Evolutionary conservation across 1,284 basidiomycete genomes (phyloP).

Genomic region (Jaminaea rosea): DNA sequence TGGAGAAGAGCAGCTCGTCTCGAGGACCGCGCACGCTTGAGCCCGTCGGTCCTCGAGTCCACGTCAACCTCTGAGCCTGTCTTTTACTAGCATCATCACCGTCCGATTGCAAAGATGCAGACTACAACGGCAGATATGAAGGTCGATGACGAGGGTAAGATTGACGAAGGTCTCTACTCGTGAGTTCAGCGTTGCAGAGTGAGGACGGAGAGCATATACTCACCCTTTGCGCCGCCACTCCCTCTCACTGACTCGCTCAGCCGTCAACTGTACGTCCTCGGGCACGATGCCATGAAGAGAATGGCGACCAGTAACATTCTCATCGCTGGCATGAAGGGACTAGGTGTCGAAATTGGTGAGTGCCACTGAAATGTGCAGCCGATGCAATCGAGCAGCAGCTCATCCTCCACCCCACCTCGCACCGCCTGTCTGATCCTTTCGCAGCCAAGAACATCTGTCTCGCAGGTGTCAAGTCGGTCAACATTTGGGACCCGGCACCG

Average conservation of each 20-base stretch:
- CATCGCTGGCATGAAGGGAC: slow-evolving; percentile 81
- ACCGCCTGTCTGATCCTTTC: too few species aligned
- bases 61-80: too few species aligned
- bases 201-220: neutral
- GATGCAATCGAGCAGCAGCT: too few species aligned
- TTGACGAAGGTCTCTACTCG: slow-evolving; percentile 17
- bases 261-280: slow-evolving; percentile 46
- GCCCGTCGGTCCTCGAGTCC: too few species aligned
- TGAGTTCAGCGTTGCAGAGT: neutral
- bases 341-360: slow-evolving; percentile 77
- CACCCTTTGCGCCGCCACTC: too few species aligned
- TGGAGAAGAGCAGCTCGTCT: too few species aligned
- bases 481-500: slow-evolving; percentile 84
- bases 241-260: slow-evolving; percentile 13
- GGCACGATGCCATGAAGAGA: slow-evolving; percentile 77
- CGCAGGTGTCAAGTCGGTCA: slow-evolving; percentile 96
- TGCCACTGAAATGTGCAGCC: neutral
- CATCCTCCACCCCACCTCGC: too few species aligned
- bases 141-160: slow-evolving; percentile 6
- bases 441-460: slow-evolving; percentile 93
- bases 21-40: too few species aligned
- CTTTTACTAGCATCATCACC: too few species aligned
- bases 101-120: too few species aligned
- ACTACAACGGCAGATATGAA: slow-evolving; percentile 4
- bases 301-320: slow-evolving; percentile 96